A percentile compares a stretch with the other conserved stretches of the same genome.
These are phyloP conservation scores for Mimosa bimucronata DNA, from an alignment of 306 rosid genomes.

Conservation along the genomic window DNA sequence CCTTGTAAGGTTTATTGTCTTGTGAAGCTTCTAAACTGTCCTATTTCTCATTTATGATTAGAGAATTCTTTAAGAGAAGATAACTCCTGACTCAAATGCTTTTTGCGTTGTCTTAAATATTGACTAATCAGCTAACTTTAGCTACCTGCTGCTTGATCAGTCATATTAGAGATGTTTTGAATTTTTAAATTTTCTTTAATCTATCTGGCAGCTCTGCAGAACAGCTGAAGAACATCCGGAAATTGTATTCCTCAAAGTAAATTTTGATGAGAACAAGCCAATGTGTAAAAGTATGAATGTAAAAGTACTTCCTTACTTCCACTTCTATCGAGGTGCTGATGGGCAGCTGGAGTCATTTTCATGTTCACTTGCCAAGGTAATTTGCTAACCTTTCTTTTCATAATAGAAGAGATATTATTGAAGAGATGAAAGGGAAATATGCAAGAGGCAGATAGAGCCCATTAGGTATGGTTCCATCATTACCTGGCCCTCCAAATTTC, in stretches of 20 bases:
- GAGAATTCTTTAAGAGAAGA: neutral
- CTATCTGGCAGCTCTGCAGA: conserved; percentile 81
- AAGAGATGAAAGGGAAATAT: neutral
- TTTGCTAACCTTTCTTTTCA: neutral
- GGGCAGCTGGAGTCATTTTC: conserved; percentile 94
- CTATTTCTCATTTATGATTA: neutral
- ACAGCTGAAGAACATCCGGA: conserved; percentile 95
- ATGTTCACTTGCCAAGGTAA: conserved; percentile 97
- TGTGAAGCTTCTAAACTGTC: neutral
- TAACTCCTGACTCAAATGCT: conserved; percentile 17
- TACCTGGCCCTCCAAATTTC: neutral
- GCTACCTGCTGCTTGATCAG: conserved; percentile 26
- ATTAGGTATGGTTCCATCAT: neutral
- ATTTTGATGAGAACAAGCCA: conserved; percentile 95
- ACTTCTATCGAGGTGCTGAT: conserved; percentile 94
- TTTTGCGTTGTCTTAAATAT: conserved; percentile 11
- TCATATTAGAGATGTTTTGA: conserved; percentile 24
- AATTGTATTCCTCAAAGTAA: conserved; percentile 84
- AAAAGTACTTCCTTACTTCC: conserved; percentile 96
- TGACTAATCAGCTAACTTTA: conserved; percentile 16
- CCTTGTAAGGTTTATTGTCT: too few species aligned
- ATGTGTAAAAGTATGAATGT: conserved; percentile 98
- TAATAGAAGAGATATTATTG: neutral
- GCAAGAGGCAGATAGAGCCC: neutral
- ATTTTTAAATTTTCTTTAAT: conserved; percentile 35